Percentiles rank a stretch among this genome's conserved stretches.
Conservation (phyloP, 768 basidiomycete genomes). For the Suillus tomentosus region DNA sequence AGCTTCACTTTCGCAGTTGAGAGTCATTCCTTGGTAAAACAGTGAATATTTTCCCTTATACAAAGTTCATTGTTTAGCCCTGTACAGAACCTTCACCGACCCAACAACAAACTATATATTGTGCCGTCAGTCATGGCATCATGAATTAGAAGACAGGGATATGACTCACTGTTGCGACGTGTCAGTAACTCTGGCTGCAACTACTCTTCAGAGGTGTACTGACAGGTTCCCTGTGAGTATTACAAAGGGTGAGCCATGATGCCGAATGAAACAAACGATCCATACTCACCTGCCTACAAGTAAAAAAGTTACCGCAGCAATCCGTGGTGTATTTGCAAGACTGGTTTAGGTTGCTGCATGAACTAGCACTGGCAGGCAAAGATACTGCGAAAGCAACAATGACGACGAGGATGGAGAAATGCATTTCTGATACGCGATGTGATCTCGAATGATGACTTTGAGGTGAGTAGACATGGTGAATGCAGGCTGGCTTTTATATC, state of each 20-base stretch:
- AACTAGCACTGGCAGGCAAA: background rate
- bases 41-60: too few relatives aligned
- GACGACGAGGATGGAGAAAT: background rate
- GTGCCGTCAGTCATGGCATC: background rate
- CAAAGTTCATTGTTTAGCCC: background rate
- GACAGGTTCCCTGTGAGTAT: background rate
- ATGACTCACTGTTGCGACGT: background rate
- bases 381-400: background rate
- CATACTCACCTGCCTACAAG: background rate
- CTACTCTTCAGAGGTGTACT: background rate
- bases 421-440: background rate
- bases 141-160: background rate
- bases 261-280: background rate
- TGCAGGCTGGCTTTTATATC: background rate
- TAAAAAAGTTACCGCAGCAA: background rate
- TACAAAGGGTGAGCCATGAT: background rate
- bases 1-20: too few relatives aligned
- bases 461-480: background rate
- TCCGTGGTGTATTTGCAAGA: fast-evolving
- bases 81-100: background rate
- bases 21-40: too few relatives aligned
- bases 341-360: background rate
- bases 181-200: background rate
- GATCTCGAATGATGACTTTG: background rate
- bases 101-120: background rate